A percentile compares a stretch with the other conserved stretches of the same genome.
phyloP scores from a whole-genome alignment of 2,329 filamentous ascomycete genomes.

The Aulographum hederae region DNA sequence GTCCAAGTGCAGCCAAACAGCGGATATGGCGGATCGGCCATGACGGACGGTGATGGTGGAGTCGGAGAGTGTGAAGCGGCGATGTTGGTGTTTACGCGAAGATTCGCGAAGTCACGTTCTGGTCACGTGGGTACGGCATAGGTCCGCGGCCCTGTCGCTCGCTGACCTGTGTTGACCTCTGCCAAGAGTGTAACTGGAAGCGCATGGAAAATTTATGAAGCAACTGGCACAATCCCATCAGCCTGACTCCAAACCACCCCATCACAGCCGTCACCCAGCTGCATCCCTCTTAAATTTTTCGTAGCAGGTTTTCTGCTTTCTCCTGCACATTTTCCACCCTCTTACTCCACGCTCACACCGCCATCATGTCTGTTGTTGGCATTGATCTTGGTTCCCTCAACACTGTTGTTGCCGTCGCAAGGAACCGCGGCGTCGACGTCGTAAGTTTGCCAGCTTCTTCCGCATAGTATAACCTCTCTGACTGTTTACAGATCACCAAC shows the following conservation, averaged over 20 bases:
- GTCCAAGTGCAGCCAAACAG: constrained; percentile 35
- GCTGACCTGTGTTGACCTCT: too few species aligned
- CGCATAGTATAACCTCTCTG: too few species aligned
- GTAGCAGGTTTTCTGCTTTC: too few species aligned
- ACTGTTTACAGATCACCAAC: constrained; percentile 69
- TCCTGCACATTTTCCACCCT: not conserved
- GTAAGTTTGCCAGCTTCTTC: too few species aligned
- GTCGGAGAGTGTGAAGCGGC: too few species aligned
- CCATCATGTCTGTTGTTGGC: constrained; percentile 48
- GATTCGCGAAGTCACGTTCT: too few species aligned
- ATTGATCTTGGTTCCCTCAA: constrained; percentile 93
- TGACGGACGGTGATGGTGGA: not conserved
- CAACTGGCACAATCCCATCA: not conserved
- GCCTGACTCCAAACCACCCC: not conserved
- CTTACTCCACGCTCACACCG: too few species aligned
- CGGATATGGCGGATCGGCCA: constrained; percentile 13
- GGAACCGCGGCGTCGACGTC: constrained; percentile 97
- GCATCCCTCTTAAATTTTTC: too few species aligned
- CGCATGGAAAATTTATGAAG: not conserved
- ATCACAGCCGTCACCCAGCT: not conserved
- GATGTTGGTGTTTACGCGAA: too few species aligned
- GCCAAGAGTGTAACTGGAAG: too few species aligned
- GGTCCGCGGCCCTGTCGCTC: too few species aligned
- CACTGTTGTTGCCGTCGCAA: constrained; percentile 91
- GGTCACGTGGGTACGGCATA: too few species aligned